Evolutionary conservation across 139 green algal genomes (phyloP), one percentile per base, ranked within the genome.

Genomic region (Edaphochlamys debaryana): DNA sequence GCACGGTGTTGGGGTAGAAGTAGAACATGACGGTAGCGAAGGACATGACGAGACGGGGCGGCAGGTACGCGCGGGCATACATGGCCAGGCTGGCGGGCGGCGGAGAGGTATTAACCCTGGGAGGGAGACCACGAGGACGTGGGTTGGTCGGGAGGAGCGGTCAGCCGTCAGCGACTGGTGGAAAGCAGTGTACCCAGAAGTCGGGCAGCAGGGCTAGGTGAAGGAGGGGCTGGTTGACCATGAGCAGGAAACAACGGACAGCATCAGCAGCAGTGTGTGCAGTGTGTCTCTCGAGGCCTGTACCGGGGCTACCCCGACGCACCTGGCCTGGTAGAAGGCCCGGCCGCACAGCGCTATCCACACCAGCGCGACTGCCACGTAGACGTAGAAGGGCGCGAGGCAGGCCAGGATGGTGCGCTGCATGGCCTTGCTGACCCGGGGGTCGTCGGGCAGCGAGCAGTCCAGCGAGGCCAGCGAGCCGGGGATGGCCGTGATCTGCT

Each of bases 11-110:
- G 63, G 76, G 76, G 76, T 83, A 83, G 63, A 83, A 83, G 76
- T 71, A 83, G 63, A 83, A 83, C 62, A 79, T 79, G 72, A 79
- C 72, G 37, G 72, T 79, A 9, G 72, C 54, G 72, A 54, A 79
- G 22, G 72, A 79, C 72, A 79, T 52, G 36, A 69, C 27, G 25
- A 79, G 72, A 23, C 72, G 72, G 4, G 52, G 52, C 4, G 72
- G 72, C 72, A 79, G 72, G 72, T 79, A 79, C 52, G 36, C 2
- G 34, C 23, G 54, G 8, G 36, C 72, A 25, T 67, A 68, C 45
- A 8, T 4, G n/a, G 34, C 27, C 34, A 42, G 62, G n/a, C n/a
- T n/a, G n/a, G n/a, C n/a, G 23, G 56, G 23, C 56, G 19, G 23
- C 20, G 56, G 56, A 7, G 56, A 29, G 56, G 56, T 19, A 25